Percentiles rank a stretch among this genome's conserved stretches.
phyloP scores from a whole-genome alignment of 208 protist genomes.

The Acanthamoeba rhysodes region DNA sequence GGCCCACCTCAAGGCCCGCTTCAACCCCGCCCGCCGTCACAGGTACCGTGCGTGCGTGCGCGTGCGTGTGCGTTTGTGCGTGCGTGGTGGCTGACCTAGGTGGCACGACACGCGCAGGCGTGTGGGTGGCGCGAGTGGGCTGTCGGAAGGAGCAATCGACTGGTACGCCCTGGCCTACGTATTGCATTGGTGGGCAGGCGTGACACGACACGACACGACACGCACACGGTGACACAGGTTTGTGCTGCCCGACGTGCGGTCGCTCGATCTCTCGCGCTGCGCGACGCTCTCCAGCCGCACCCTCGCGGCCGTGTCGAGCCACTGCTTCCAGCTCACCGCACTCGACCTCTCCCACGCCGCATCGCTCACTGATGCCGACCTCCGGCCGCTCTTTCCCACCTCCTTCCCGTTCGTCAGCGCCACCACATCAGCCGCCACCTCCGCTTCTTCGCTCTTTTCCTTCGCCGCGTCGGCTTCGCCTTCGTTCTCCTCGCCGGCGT shows the following conservation, averaged over 20 bases:
- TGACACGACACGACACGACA: background rate
- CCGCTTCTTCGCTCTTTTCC: background rate
- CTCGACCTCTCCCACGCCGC: conserved; percentile 19
- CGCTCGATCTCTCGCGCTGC: conserved; percentile 9
- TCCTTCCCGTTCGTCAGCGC: background rate
- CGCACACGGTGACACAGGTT: background rate
- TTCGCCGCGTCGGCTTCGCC: background rate
- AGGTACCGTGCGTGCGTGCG: background rate
- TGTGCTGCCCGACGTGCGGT: background rate
- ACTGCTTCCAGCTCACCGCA: background rate
- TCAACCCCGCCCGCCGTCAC: background rate
- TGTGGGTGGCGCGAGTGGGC: background rate
- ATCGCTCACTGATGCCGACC: background rate
- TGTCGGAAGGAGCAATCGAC: background rate
- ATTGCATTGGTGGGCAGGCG: too few species aligned
- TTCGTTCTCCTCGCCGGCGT: background rate
- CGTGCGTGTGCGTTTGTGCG: background rate
- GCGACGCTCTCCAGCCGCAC: background rate
- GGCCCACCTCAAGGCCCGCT: conserved; percentile 44
- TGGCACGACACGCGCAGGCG: background rate
- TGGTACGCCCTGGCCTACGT: background rate
- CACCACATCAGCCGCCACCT: background rate
- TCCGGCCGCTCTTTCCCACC: background rate
- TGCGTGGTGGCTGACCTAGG: background rate
- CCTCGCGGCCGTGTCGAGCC: background rate